Percentiles rank a stretch among this genome's conserved stretches.
phyloP scores from a whole-genome alignment of 805 yeast species.

The Teunomyces cretensis region DNA sequence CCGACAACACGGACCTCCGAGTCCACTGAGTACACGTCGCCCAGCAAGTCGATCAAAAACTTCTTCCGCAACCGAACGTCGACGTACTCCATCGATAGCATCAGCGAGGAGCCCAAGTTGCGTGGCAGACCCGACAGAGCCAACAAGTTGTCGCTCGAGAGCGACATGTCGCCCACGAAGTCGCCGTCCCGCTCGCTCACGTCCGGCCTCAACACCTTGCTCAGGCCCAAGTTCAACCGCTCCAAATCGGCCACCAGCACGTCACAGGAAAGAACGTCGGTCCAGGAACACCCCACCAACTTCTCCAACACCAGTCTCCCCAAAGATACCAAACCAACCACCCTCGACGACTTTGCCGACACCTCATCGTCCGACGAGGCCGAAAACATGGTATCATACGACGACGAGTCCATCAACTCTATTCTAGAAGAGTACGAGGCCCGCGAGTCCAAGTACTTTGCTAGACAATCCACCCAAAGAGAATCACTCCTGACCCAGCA shows the following conservation, averaged over 20 bases:
- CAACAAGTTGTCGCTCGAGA: conserved; percentile 5
- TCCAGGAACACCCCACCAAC: conserved; percentile 1
- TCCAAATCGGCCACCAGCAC: conserved; percentile 16
- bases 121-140: not conserved
- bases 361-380: conserved; percentile 22
- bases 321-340: conserved; percentile 15
- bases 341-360: conserved; percentile 41
- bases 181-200: conserved; percentile 3
- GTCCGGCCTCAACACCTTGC: conserved; percentile 10
- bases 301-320: not conserved
- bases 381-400: conserved; percentile 14
- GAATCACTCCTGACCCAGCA: conserved; percentile 4
- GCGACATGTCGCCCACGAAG: conserved; percentile 7
- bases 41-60: conserved; percentile 25
- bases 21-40: conserved; percentile 19
- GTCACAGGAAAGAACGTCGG: not conserved
- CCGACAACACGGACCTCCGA: conserved; percentile 3
- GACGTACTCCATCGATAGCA: conserved; percentile 22
- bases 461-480: conserved; percentile 10
- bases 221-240: conserved; percentile 21
- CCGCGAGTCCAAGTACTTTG: conserved; percentile 9
- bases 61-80: conserved; percentile 24
- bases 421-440: conserved; percentile 29
- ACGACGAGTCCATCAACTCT: conserved; percentile 31
- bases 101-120: conserved; percentile 21